Base-by-base conservation (phyloP, 495 filamentous ascomycete species). In the Penicillium herquei region DNA sequence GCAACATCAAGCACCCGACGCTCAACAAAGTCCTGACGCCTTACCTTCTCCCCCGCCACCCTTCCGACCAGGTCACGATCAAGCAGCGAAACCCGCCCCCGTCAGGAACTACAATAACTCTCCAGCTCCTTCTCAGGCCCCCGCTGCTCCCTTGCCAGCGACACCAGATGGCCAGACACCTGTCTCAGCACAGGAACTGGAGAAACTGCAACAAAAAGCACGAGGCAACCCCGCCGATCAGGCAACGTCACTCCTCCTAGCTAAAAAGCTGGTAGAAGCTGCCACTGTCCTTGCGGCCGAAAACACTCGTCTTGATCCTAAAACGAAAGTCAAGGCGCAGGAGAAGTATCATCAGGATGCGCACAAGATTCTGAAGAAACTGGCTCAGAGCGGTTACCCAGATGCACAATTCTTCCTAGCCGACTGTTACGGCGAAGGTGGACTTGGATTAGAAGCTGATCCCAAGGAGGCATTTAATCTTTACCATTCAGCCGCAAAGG, bases 331-430 rank as follows among this genome's bases (percentile, higher is more conserved):
- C 51, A 91, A 87, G 59, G 87, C 86, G 33, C 86, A 90, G 45
- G 92, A 97, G 68, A 87, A 86, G 55, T 98, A 91, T 65, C 75
- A 89, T 6, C 73, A 87, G 57, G 94, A 98, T 67, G 90, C 91
- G 6, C 81, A 93, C 65, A 97, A 96, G 70, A 86, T 91, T 39
- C 72, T 97, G 43, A 95, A 96, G 73, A 96, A 92, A 70, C 82
- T 96, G 13, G 86, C 83, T 8, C 80, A 78, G 37, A 73, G 68
- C 16, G 81, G 82, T 4, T 84, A 90, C 61, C 68, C 87, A 0
- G 93, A 96, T 10, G 94, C 94, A 21, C 93, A 93, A 79, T 98
- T 98, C 74, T 96, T 89, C 65, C 73, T 96, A 32, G 94, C 92
- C 10, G 93, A 97, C 68, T 91, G 87, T 69, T 85, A 92, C 49